phyloP scores from a whole-genome alignment of 257 asterid species.

The Nemophila menziesii region DNA sequence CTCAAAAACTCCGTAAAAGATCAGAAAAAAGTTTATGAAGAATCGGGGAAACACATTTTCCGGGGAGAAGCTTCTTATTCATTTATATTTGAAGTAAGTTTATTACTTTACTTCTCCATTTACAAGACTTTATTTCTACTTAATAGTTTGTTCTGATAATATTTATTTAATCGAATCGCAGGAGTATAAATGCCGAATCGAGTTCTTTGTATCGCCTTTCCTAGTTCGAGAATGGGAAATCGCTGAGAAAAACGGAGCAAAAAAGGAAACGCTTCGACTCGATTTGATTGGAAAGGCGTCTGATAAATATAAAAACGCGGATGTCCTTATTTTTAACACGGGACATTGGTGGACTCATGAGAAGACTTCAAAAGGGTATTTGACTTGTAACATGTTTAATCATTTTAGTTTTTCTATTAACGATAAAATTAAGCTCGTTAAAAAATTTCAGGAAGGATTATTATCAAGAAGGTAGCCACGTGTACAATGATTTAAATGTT shows the following conservation, averaged over 20 bases:
- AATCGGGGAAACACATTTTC: slow-evolving; percentile 40
- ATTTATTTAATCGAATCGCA: slow-evolving; percentile 10
- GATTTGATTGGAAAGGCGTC: slow-evolving; percentile 41
- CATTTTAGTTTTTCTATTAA: neutral
- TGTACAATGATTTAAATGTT: slow-evolving; percentile 41
- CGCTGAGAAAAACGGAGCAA: slow-evolving; percentile 24
- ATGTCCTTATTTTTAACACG: slow-evolving; percentile 55
- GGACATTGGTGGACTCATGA: slow-evolving; percentile 92
- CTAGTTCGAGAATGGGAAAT: slow-evolving; percentile 67
- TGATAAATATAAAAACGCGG: slow-evolving; percentile 40
- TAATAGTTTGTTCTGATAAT: neutral
- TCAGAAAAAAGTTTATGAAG: slow-evolving; percentile 53
- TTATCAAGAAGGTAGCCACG: slow-evolving; percentile 66
- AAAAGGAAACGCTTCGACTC: slow-evolving; percentile 63
- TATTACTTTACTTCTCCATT: neutral
- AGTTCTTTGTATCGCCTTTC: slow-evolving; percentile 58
- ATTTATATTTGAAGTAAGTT: slow-evolving; percentile 40
- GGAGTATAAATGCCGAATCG: slow-evolving; percentile 52
- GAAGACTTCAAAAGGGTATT: slow-evolving; percentile 59
- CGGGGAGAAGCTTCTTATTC: slow-evolving; percentile 57
- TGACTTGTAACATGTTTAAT: neutral
- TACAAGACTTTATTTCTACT: neutral
- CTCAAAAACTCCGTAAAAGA: slow-evolving; percentile 44
- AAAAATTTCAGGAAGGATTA: slow-evolving; percentile 52
- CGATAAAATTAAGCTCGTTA: neutral